Percentiles rank a stretch among this genome's conserved stretches.
These are phyloP conservation scores for Cyclostephanos invisitatus DNA, from an alignment of 108 stramenopile species.

Conservation along the genomic window DNA sequence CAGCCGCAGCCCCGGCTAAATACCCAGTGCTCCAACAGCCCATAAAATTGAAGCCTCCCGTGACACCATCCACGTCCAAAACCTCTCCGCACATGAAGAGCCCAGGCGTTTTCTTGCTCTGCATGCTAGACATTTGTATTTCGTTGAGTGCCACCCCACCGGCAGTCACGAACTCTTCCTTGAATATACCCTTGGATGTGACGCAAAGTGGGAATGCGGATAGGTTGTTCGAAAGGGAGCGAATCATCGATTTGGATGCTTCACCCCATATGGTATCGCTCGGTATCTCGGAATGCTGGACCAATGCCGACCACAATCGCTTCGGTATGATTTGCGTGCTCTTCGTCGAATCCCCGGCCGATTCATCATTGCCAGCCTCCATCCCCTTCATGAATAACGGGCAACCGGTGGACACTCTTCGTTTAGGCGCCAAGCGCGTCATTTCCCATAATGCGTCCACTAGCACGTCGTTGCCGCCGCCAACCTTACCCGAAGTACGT, in stretches of 20 bases:
- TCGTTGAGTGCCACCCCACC: slow-evolving; percentile 81
- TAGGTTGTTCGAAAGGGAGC: slow-evolving; percentile 55
- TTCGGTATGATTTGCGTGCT: slow-evolving; percentile 61
- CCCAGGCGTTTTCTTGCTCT: slow-evolving; percentile 68
- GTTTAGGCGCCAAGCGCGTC: slow-evolving; percentile 47
- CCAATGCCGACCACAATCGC: slow-evolving; percentile 75
- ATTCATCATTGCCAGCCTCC: slow-evolving; percentile 29
- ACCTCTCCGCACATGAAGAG: slow-evolving; percentile 86
- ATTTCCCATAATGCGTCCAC: slow-evolving; percentile 49
- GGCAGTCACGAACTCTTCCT: slow-evolving; percentile 95
- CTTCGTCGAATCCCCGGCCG: slow-evolving; percentile 40
- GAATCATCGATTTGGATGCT: slow-evolving; percentile 71
- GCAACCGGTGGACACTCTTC: slow-evolving; percentile 62
- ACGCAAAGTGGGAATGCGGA: slow-evolving; percentile 61
- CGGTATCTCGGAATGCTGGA: slow-evolving; percentile 54
- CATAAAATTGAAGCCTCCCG: slow-evolving; percentile 92
- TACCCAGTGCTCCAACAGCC: slow-evolving; percentile 88
- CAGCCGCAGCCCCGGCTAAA: slow-evolving; percentile 67
- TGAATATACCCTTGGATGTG: slow-evolving; percentile 83
- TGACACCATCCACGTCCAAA: slow-evolving; percentile 89
- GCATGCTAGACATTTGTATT: slow-evolving; percentile 82
- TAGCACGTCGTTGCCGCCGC: slow-evolving; percentile 22
- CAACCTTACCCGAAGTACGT: slow-evolving; percentile 11
- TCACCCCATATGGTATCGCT: slow-evolving; percentile 59
- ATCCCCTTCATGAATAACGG: slow-evolving; percentile 63